Percentiles rank a stretch among this genome's conserved stretches.
phyloP scores from a whole-genome alignment of 1,284 basidiomycete genomes.

The Trametes sp. region DNA sequence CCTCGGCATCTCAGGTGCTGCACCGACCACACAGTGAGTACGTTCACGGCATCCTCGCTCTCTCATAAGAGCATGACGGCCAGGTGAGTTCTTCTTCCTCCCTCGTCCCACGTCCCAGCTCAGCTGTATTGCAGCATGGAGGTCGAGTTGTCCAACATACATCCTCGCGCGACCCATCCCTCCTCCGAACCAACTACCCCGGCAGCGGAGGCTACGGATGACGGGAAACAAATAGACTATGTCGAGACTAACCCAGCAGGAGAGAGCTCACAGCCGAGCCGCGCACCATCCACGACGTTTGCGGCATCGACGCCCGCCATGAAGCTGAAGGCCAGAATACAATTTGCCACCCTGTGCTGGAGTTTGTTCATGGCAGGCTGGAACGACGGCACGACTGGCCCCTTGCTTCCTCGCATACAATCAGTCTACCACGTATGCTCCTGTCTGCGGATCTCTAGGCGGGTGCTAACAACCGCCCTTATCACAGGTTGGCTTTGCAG shows the following conservation, averaged over 20 bases:
- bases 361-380: constrained; percentile 59
- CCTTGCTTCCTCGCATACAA: constrained; percentile 64
- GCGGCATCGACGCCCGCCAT: constrained; percentile 19
- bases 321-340: constrained; percentile 39
- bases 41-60: too few species aligned
- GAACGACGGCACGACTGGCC: constrained; percentile 69
- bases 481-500: constrained; percentile 48
- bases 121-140: constrained; percentile 10
- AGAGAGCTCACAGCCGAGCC: constrained; percentile 10
- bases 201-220: constrained; percentile 1
- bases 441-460: background rate
- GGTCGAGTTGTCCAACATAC: constrained; percentile 23
- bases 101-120: background rate
- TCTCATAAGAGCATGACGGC: background rate
- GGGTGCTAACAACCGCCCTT: background rate
- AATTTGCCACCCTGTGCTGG: constrained; percentile 51
- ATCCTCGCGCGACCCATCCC: constrained; percentile 25
- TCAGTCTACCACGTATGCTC: constrained; percentile 53
- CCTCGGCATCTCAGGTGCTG: constrained; percentile 1
- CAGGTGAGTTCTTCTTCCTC: background rate
- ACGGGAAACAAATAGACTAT: constrained; percentile 1
- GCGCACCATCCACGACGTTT: constrained; percentile 11
- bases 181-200: constrained; percentile 19
- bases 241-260: constrained; percentile 6
- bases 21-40: too few species aligned